Evolutionary conservation across 23 red algal genomes (phyloP), one percentile per base, ranked within the genome.

Genomic region (Porphyridium purpureum): DNA sequence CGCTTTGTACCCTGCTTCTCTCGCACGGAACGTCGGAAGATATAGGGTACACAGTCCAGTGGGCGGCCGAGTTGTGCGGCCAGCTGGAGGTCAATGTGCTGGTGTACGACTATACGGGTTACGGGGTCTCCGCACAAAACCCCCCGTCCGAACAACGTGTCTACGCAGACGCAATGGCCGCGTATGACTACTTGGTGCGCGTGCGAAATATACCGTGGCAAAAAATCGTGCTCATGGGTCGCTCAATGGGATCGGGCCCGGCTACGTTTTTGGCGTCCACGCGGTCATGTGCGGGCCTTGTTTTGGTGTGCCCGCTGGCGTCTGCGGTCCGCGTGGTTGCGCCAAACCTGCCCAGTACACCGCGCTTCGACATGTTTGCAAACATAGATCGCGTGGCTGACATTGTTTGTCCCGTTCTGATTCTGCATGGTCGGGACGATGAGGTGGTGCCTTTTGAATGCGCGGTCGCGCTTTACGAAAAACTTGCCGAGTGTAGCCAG

Each of bases 11-110:
- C 29, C 61, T 92, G 2, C 50, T 92, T 29, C 73, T 72, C 33
- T 76, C 73, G 14, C 83, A 92, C 55, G 66, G 57, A 30, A 92
- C 80, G 60, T 72, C 60, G 2, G 83, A 92, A 33, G 83, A 92
- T 53, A 54, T 92, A 4, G 83, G 70, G 1, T 63, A 53, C 29
- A 71, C 66, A 11, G 70, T 66, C 26, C 42, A 47, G 19, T 71
- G 80, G 32, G 59, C 72, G 23, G 46, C 54, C 21, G 55, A 58
- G 33, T 49, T 92, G 28, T 62, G 60, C 7, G 57, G 33, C 9
- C 32, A 47, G 30, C 55, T 92, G 2, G 60, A 69, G 33, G 72
- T 76, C 19, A 60, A 72, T 26, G 73, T 57, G 0, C 21, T 92
- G 15, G 54, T 60, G 29, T 92, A 75, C 58, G 83, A 92, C 47